Conservation (phyloP, 192 early-diverging fungal species). For the Paraglomus occultum region DNA sequence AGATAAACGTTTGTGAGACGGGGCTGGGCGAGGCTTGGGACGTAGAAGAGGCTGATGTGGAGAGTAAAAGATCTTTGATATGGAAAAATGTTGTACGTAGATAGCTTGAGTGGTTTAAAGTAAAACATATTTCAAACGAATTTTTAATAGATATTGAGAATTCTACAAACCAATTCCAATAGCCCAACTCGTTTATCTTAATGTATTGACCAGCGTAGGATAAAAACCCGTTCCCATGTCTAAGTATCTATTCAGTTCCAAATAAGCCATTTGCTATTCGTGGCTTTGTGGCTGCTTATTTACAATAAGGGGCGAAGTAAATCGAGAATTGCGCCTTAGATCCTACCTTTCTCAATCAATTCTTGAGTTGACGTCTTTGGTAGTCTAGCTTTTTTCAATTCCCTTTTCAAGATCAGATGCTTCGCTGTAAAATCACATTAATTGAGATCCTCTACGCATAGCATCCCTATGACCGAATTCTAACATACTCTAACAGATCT, state of each 20-base stretch:
- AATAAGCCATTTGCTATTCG: conserved; percentile 35
- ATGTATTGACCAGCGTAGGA: conserved; percentile 48
- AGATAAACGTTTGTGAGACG: conserved; percentile 13
- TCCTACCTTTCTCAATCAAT: conserved; percentile 48
- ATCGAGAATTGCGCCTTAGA: not conserved
- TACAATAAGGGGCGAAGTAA: not conserved
- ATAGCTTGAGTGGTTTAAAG: not conserved
- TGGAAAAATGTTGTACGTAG: not conserved
- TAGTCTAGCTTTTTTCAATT: conserved; percentile 29
- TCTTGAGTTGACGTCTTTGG: conserved; percentile 6
- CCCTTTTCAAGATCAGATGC: conserved; percentile 26
- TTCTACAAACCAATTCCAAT: conserved; percentile 46
- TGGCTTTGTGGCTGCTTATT: conserved; percentile 33
- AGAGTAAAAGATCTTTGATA: not conserved
- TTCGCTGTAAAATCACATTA: conserved; percentile 1
- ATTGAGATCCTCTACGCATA: not conserved
- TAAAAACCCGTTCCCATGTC: conserved; percentile 56
- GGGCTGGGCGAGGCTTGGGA: not conserved
- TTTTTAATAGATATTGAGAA: conserved; percentile 17
- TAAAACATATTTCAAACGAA: not conserved
- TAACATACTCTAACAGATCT: conserved; percentile 19
- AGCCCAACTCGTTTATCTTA: conserved; percentile 43
- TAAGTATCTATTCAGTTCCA: conserved; percentile 44
- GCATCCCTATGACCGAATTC: not conserved
- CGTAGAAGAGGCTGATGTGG: not conserved